A percentile compares a stretch with the other conserved stretches of the same genome.
These are phyloP conservation scores for Beta lomatogona DNA, from an alignment of 179 eudicot species.

Conservation along the genomic window DNA sequence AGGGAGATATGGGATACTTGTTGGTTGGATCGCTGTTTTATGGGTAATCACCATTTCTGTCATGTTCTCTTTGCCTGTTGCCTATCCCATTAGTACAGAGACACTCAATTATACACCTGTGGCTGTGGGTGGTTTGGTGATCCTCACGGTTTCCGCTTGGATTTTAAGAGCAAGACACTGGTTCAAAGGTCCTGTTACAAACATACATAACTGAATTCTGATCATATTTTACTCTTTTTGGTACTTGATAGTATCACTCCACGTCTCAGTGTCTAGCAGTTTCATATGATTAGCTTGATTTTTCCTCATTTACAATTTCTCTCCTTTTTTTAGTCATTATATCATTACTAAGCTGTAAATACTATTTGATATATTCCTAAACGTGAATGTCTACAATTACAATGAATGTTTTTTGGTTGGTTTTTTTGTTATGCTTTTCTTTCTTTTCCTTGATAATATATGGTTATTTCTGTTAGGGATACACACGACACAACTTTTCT, in stretches of 20 bases:
- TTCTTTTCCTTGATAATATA: too few relatives aligned
- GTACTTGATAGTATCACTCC: too few relatives aligned
- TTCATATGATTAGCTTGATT: background rate
- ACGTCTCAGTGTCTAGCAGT: background rate
- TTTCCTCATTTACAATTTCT: background rate
- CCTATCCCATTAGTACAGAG: constrained; percentile 66
- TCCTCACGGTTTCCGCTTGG: constrained; percentile 62
- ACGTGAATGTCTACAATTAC: background rate
- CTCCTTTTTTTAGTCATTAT: background rate
- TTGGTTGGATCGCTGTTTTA: constrained; percentile 83
- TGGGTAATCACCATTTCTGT: constrained; percentile 81
- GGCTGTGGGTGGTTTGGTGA: constrained; percentile 78
- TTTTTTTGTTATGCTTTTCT: too few relatives aligned
- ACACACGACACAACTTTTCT: too few relatives aligned
- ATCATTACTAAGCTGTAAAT: background rate
- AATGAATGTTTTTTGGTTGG: too few relatives aligned
- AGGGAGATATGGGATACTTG: constrained; percentile 65
- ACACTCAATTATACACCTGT: constrained; percentile 93
- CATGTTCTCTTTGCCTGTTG: constrained; percentile 81
- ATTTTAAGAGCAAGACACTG: constrained; percentile 70
- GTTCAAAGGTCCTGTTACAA: constrained; percentile 85
- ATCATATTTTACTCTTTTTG: background rate
- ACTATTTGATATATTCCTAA: too few relatives aligned
- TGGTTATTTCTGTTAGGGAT: too few relatives aligned
- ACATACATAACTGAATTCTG: constrained; percentile 40